Conservation (phyloP, 306 rosid species). For the Corylus heterophylla region DNA sequence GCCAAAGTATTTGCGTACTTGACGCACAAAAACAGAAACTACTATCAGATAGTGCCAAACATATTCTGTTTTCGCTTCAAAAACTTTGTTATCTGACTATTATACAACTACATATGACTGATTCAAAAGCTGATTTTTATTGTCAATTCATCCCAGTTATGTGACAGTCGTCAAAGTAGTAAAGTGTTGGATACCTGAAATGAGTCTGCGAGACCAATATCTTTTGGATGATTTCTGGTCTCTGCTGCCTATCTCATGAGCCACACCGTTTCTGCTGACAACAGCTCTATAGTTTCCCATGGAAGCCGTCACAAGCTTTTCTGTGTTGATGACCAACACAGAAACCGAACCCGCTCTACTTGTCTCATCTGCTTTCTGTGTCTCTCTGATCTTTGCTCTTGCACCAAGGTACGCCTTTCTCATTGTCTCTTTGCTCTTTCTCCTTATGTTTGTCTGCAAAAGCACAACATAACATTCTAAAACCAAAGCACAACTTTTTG, state of each 20-base stretch:
- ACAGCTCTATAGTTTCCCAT: constrained; percentile 76
- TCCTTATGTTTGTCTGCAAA: constrained; percentile 47
- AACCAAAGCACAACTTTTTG: not conserved
- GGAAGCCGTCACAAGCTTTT: constrained; percentile 67
- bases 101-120: too few species aligned
- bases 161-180: too few species aligned
- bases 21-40: constrained; percentile 8
- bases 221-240: constrained; percentile 27
- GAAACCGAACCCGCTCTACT: constrained; percentile 55
- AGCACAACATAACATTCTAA: not conserved
- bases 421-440: constrained; percentile 59
- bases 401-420: constrained; percentile 66
- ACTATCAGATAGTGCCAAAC: not conserved
- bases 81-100: too few species aligned
- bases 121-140: too few species aligned
- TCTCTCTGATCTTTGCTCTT: constrained; percentile 50
- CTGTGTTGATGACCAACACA: constrained; percentile 66
- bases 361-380: constrained; percentile 33
- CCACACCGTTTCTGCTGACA: constrained; percentile 75
- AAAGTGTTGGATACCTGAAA: constrained; percentile 43
- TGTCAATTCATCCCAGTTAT: too few species aligned
- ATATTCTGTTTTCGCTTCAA: too few species aligned
- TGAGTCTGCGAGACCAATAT: constrained; percentile 60
- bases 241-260: constrained; percentile 44
- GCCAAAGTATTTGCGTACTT: constrained; percentile 22